Evolutionary conservation across 768 basidiomycete species (phyloP).

Genomic region (Porphyrellus cyaneotinctus): DNA sequence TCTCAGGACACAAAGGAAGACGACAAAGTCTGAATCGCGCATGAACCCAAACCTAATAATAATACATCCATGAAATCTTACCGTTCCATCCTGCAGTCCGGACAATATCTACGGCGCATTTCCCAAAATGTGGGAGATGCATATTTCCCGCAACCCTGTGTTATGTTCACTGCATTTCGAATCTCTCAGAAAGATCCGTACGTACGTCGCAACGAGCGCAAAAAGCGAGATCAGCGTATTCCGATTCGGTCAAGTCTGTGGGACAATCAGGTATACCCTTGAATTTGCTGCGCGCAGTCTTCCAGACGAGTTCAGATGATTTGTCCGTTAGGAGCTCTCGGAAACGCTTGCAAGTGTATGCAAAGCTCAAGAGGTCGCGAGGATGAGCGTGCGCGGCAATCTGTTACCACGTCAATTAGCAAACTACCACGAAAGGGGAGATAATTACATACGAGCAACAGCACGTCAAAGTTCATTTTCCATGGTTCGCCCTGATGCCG

Average conservation of each 20-base stretch:
- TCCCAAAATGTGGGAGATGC: slow-evolving; percentile 4
- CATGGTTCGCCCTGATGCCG: not conserved
- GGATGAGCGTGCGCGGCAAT: slow-evolving; percentile 40
- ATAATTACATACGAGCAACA: slow-evolving; percentile 11
- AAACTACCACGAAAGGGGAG: not conserved
- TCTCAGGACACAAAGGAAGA: not conserved
- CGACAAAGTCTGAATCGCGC: not conserved
- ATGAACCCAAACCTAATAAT: not conserved
- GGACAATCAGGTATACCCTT: slow-evolving; percentile 41
- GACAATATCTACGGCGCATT: slow-evolving; percentile 13
- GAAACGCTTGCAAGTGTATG: no score
- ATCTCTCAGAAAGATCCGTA: not conserved
- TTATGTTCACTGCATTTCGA: not conserved
- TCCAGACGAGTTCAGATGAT: slow-evolving; percentile 28
- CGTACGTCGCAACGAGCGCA: slow-evolving; percentile 21
- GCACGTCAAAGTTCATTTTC: not conserved
- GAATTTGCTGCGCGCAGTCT: slow-evolving; percentile 27
- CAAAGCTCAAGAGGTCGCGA: no score
- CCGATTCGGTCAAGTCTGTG: slow-evolving; percentile 37
- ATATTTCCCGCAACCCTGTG: not conserved
- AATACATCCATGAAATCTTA: not conserved
- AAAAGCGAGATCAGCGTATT: slow-evolving; percentile 43
- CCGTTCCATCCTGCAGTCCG: slow-evolving; percentile 1
- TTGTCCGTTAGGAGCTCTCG: slow-evolving; percentile 32
- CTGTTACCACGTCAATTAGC: slow-evolving; percentile 15